A percentile compares a stretch with the other conserved stretches of the same genome.
Conservation (phyloP, 345 rosid species). For the Populus tremula region DNA sequence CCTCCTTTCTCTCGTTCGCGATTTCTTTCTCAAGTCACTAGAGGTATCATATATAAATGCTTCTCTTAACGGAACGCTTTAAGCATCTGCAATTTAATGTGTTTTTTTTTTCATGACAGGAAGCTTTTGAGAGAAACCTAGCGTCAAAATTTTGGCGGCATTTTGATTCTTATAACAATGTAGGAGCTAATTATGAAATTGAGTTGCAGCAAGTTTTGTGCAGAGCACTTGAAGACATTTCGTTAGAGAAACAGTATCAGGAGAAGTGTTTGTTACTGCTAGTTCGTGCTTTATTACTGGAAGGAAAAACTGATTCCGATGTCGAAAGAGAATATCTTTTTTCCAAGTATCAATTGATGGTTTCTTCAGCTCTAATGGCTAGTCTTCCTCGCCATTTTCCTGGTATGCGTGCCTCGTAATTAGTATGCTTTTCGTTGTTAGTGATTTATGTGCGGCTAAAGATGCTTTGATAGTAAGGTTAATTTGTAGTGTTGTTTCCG, state of each 20-base stretch:
- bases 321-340: conserved; percentile 42
- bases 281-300: conserved; percentile 45
- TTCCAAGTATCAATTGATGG: conserved; percentile 63
- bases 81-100: neutral
- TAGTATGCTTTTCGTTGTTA: neutral
- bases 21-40: conserved; percentile 65
- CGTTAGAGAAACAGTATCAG: conserved; percentile 51
- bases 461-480: neutral
- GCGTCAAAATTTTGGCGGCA: conserved; percentile 66
- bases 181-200: conserved; percentile 31
- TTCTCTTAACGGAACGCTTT: neutral
- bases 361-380: conserved; percentile 79
- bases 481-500: conserved; percentile 20
- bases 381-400: conserved; percentile 83
- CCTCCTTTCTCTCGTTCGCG: conserved; percentile 67
- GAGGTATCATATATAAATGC: conserved; percentile 40
- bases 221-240: conserved; percentile 66
- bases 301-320: conserved; percentile 36
- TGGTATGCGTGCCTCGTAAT: conserved; percentile 40
- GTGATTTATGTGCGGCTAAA: neutral
- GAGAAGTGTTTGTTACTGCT: conserved; percentile 70
- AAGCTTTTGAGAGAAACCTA: conserved; percentile 54
- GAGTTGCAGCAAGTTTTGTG: conserved; percentile 61
- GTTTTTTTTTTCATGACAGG: conserved; percentile 39
- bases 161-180: conserved; percentile 52